phyloP scores from a whole-genome alignment of 306 rosid species.

The Lablab purpureus region DNA sequence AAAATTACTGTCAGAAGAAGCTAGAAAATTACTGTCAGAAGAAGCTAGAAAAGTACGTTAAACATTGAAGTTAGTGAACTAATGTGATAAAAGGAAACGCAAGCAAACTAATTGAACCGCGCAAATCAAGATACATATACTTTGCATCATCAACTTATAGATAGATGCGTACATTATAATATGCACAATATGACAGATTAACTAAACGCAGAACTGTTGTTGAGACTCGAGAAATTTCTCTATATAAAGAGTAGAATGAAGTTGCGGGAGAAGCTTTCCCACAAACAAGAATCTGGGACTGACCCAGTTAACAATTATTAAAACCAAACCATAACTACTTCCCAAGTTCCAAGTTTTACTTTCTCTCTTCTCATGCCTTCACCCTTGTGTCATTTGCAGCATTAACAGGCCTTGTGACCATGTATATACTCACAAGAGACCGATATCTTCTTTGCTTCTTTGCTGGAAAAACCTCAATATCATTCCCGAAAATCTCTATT shows the following conservation, averaged over 20 bases:
- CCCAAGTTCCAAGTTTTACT: neutral
- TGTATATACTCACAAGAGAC: conserved; percentile 64
- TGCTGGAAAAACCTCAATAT: conserved; percentile 40
- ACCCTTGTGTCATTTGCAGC: conserved; percentile 27
- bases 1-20: neutral
- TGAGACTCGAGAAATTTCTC: neutral
- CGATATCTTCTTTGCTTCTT: conserved; percentile 66
- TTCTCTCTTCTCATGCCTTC: neutral
- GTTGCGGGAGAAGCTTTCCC: neutral
- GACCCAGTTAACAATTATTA: conserved; percentile 7
- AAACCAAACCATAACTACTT: neutral
- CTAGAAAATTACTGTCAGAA: neutral
- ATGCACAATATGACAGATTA: neutral
- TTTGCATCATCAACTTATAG: neutral
- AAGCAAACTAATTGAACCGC: neutral
- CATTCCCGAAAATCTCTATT: conserved; percentile 68
- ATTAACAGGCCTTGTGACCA: conserved; percentile 47
- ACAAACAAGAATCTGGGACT: conserved; percentile 18
- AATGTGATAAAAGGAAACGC: neutral
- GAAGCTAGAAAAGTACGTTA: neutral
- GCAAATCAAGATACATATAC: neutral
- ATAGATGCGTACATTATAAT: too few relatives aligned
- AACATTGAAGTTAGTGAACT: neutral
- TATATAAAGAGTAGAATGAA: neutral
- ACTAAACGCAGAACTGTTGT: neutral